These are phyloP conservation scores for Metschnikowia proteae DNA, from an alignment of 805 yeast species.

Conservation along the genomic window DNA sequence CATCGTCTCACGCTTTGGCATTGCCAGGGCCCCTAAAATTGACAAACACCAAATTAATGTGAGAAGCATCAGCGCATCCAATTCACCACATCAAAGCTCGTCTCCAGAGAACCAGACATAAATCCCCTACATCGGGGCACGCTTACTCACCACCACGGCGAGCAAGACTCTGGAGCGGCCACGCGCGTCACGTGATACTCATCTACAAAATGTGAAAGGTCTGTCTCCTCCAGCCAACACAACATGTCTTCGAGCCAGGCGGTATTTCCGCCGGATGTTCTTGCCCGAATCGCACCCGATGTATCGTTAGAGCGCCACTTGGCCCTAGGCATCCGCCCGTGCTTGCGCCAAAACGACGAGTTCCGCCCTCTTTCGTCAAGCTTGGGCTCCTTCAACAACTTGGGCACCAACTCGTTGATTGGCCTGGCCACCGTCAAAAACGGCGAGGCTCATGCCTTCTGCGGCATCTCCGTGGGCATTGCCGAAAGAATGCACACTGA, in stretches of 20 bases:
- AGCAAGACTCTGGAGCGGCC: too few species aligned
- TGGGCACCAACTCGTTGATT: conserved; percentile 36
- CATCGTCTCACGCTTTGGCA: too few species aligned
- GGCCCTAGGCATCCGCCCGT: conserved; percentile 72
- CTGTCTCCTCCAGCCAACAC: neutral
- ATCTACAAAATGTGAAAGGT: conserved; percentile 1
- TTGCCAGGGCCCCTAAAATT: too few species aligned
- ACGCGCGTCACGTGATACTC: conserved; percentile 5
- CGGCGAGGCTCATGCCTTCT: conserved; percentile 71
- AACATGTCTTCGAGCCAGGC: conserved; percentile 25
- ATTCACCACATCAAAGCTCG: too few species aligned
- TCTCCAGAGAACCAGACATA: too few species aligned
- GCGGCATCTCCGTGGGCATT: conserved; percentile 66
- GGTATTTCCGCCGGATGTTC: conserved; percentile 73
- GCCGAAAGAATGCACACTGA: conserved; percentile 46
- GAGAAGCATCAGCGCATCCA: too few species aligned
- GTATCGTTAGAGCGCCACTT: conserved; percentile 75
- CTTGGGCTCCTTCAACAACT: conserved; percentile 35
- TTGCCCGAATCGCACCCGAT: conserved; percentile 84
- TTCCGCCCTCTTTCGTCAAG: conserved; percentile 51
- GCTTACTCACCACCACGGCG: too few species aligned
- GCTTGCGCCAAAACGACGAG: conserved; percentile 65
- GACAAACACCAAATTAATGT: too few species aligned
- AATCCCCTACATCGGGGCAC: too few species aligned
- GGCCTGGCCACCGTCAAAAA: conserved; percentile 69